A percentile compares a stretch with the other conserved stretches of the same genome.
phyloP scores from a whole-genome alignment of 2,329 filamentous ascomycete genomes.

The Leptodontidium sp. region DNA sequence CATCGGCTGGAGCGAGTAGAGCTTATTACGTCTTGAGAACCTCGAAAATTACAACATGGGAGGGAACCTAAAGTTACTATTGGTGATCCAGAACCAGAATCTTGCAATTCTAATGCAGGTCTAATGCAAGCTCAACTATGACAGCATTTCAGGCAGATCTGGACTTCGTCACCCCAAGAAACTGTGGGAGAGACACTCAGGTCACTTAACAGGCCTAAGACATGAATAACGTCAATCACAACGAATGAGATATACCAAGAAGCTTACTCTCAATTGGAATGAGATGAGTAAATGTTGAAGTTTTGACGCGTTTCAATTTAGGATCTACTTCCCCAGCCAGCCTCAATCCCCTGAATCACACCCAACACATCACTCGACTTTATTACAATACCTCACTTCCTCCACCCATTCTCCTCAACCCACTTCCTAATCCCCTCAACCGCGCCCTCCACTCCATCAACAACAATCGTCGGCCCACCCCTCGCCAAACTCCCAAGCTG shows the following conservation, averaged over 20 bases:
- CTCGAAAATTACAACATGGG: neutral
- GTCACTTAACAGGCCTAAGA: neutral
- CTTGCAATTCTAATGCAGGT: neutral
- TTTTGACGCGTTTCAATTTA: no score
- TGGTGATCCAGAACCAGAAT: neutral
- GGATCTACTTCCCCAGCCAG: no score
- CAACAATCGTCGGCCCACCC: conserved; percentile 60
- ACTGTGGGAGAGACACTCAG: neutral
- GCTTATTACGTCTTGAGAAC: conserved; percentile 10
- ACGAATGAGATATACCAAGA: no score
- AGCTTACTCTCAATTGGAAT: no score
- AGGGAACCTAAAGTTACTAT: neutral
- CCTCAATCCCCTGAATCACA: neutral
- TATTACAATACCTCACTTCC: neutral
- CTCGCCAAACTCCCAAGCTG: conserved; percentile 57
- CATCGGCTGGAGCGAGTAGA: neutral
- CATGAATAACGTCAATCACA: no score
- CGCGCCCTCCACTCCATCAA: conserved; percentile 64
- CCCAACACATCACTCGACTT: neutral
- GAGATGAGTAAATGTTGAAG: no score
- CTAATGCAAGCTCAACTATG: neutral
- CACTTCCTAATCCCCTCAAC: conserved; percentile 50
- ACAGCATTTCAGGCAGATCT: neutral
- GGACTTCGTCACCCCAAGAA: neutral
- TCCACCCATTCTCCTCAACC: conserved; percentile 41